Base-by-base conservation (phyloP, 225 moss, liverwort and hornwort species). In the Physcomitrium patens region DNA sequence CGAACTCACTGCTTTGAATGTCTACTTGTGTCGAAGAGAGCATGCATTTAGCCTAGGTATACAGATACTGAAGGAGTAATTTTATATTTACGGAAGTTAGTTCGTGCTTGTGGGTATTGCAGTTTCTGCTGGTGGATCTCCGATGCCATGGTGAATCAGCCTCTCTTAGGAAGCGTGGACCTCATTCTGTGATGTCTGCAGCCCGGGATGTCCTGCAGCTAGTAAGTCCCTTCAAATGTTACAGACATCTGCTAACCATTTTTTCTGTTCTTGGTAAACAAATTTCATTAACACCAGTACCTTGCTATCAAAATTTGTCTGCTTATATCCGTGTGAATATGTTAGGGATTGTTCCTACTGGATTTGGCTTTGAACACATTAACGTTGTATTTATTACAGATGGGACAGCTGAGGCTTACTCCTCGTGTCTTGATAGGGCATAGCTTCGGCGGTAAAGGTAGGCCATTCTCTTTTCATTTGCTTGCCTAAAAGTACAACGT, bases 381-480 rank as follows among this genome's bases (percentile, higher is more conserved):
- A 8, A 43, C 70, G 65, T 67, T 70, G 69, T 69, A n/a, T 26
- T 80, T 46, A 18, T 47, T 69, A 31, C 80, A 93, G 93, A 91
- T 94, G 75, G 96, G 92, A 51, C 92, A 97, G 65, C 62, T 97
- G 61, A 92, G 84, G 67, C 79, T 97, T 58, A 93, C 94, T 64
- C 97, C 97, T 59, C 91, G 97, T 59, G 81, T 97, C 51, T 80
- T 97, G 20, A 90, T 97, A 72, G 97, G 97, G 55, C 97, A 97
- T 76, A 97, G 94, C 69, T 97, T 97, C 79, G 97, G 97, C 1
- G 97, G 97, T 23, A 97, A 97, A 90, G 94, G 94, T 96, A 60
- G 16, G 73, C 13, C 50, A 46, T 69, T 48, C 50, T 70, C 26
- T 22, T 43, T 50, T 10, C 24, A 37, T 75, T 50, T 22, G 51